Percentiles rank a stretch among this genome's conserved stretches.
Evolutionary conservation across 108 stramenopile species (phyloP).

Genomic region (Pseudonitzschia multiseries): DNA sequence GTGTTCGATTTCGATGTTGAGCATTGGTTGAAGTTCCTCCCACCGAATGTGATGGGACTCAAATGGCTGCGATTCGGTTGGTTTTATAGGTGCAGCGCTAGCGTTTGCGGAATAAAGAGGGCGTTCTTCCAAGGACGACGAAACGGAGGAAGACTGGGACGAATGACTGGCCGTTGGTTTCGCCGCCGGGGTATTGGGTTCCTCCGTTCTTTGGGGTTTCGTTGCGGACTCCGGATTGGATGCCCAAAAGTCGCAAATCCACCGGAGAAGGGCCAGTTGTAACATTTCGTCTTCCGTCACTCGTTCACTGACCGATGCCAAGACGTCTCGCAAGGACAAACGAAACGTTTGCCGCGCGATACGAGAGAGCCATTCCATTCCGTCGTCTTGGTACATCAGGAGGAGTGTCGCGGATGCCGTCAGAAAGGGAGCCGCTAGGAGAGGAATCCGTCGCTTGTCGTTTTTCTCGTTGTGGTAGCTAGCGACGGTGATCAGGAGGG

Average conservation of each 20-base stretch:
- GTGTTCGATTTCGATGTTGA: constrained; percentile 42
- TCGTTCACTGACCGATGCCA: constrained; percentile 27
- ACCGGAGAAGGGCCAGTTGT: constrained; percentile 48
- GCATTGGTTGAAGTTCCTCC: constrained; percentile 48
- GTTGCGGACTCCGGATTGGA: background rate
- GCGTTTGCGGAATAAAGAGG: background rate
- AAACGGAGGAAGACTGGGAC: background rate
- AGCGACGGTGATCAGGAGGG: constrained; percentile 29
- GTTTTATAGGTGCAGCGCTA: background rate
- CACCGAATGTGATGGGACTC: constrained; percentile 26
- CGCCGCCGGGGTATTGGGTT: background rate
- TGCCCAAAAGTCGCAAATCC: constrained; percentile 56
- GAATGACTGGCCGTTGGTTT: background rate
- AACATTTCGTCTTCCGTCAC: constrained; percentile 50
- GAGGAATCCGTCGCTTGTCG: constrained; percentile 16
- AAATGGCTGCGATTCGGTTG: background rate
- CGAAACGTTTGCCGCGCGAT: constrained; percentile 37
- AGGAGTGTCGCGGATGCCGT: constrained; percentile 41
- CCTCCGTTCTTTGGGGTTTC: background rate
- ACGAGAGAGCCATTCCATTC: constrained; percentile 34
- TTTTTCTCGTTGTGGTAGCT: constrained; percentile 2
- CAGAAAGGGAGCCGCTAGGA: constrained; percentile 42
- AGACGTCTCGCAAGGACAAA: constrained; percentile 39
- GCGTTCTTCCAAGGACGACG: background rate
- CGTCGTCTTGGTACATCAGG: constrained; percentile 31